Base-by-base conservation (phyloP, 1,284 basidiomycete genomes). In the Ustilago lituana region DNA sequence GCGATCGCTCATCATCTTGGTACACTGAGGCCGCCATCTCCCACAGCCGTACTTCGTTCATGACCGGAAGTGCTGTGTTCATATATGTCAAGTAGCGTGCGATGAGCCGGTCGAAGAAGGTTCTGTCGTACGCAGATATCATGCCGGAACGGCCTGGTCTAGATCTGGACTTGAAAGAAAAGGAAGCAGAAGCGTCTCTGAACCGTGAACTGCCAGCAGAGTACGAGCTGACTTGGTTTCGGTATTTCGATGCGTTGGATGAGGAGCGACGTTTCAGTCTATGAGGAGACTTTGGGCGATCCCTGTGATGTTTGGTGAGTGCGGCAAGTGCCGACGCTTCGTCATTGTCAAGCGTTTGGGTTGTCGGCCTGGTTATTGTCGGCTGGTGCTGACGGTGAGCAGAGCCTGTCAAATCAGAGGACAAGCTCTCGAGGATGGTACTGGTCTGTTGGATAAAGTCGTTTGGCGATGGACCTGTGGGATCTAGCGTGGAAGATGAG, bases 401-500 rank as follows among this genome's bases (percentile, higher is more conserved):
- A 31, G 61, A 24, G 1, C 53, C 53, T 1, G 67, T 50, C 2
- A 70, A 41, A n/a, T 65, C 62, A 1, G 67, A 70, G 1, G 57
- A 61, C 11, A 70, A 39, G 23, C 54, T 64, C n/a, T 70, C 67
- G 29, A 70, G 50, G 32, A 70, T 70, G 22, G 67, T 61, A 47
- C 61, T 57, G 10, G 61, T 70, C 40, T 70, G 61, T 23, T 70
- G 67, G 5, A 70, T 46, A 36, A 70, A 55, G 39, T 64, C 67
- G 23, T 70, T 70, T 3, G 67, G 51, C 4, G 57, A 57, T 3
- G 57, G 67, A 22, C 57, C 49, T 0, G 53, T 20, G 2, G 60
- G 51, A 10, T 37, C 35, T 5, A 52, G 53, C 4, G 64, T 50
- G 7, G 58, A 57, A 14, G 50, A 50, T 5, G 35, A n/a, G 14